Evolutionary conservation across 2,329 filamentous ascomycete species (phyloP).

Genomic region (Scedosporium minutisporum): DNA sequence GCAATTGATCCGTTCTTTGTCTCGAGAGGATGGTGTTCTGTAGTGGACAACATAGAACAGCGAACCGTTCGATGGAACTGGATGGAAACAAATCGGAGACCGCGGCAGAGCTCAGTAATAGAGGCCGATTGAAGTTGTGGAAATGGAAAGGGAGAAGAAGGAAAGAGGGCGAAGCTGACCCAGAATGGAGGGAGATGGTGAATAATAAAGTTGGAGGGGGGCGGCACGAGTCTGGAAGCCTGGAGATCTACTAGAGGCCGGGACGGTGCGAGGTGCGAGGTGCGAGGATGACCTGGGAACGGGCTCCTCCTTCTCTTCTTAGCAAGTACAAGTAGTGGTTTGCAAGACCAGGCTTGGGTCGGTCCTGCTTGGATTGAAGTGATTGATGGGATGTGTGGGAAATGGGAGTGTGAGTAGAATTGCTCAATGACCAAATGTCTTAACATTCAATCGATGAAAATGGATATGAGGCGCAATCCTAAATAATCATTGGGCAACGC

Average conservation of each 20-base stretch:
- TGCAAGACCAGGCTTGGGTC: too few species aligned
- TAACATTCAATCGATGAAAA: too few species aligned
- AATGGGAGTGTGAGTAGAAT: too few species aligned
- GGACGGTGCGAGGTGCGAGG: not conserved
- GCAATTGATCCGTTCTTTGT: not conserved
- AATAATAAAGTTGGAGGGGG: constrained; percentile 1
- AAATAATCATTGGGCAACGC: not conserved
- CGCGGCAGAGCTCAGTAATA: not conserved
- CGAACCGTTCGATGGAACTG: not conserved
- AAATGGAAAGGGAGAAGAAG: not conserved
- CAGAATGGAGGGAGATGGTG: not conserved
- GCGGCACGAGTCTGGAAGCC: not conserved
- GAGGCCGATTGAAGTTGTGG: not conserved
- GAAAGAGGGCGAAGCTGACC: not conserved
- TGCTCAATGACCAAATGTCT: too few species aligned
- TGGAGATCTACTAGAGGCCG: not conserved
- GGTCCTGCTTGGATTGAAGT: too few species aligned
- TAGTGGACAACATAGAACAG: not conserved
- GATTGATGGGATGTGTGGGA: too few species aligned
- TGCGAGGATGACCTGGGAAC: not conserved
- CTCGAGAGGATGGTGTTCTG: not conserved
- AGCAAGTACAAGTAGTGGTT: too few species aligned
- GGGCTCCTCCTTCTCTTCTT: too few species aligned
- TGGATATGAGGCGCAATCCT: not conserved
- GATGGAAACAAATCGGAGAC: not conserved